Percentiles rank a stretch among this genome's conserved stretches.
Conservation (phyloP, 768 basidiomycete genomes). For the Rhizopogon salebrosus region DNA sequence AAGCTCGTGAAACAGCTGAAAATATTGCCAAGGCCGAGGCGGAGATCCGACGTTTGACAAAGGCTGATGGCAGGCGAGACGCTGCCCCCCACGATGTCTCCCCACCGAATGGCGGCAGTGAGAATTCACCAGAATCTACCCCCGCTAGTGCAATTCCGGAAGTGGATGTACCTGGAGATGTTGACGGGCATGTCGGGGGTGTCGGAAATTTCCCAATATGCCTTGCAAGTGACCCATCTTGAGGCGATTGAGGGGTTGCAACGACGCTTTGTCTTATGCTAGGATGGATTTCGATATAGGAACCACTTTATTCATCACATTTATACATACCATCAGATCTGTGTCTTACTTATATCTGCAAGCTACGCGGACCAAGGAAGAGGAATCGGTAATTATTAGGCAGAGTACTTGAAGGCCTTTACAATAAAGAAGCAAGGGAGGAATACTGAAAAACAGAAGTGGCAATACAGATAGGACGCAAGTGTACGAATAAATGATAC, state of each 20-base stretch:
- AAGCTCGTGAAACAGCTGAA: slow-evolving; percentile 71
- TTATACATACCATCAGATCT: slow-evolving; percentile 17
- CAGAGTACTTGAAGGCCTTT: slow-evolving; percentile 21
- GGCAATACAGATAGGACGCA: slow-evolving; percentile 34
- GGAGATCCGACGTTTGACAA: slow-evolving; percentile 60
- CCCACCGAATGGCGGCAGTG: slow-evolving; percentile 35
- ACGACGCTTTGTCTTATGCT: slow-evolving; percentile 15
- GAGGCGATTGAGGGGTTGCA: slow-evolving; percentile 35
- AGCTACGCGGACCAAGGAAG: slow-evolving; percentile 10
- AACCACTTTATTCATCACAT: slow-evolving; percentile 12
- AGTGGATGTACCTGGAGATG: slow-evolving; percentile 32
- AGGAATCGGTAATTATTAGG: slow-evolving; percentile 26
- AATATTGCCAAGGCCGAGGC: slow-evolving; percentile 78
- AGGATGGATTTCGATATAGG: not conserved
- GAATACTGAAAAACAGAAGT: slow-evolving; percentile 27
- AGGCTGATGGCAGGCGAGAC: slow-evolving; percentile 27
- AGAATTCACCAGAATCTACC: slow-evolving; percentile 37
- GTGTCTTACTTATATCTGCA: slow-evolving; percentile 15
- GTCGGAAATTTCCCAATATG: too few species aligned
- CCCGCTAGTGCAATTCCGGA: slow-evolving; percentile 17
- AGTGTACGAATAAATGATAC: slow-evolving; percentile 33
- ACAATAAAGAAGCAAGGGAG: slow-evolving; percentile 28
- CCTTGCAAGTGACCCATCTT: too few species aligned
- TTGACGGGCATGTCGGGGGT: too few species aligned
- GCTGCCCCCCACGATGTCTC: slow-evolving; percentile 15